Evolutionary conservation across 306 rosid species (phyloP).

Genomic region (Calophaca sinica): DNA sequence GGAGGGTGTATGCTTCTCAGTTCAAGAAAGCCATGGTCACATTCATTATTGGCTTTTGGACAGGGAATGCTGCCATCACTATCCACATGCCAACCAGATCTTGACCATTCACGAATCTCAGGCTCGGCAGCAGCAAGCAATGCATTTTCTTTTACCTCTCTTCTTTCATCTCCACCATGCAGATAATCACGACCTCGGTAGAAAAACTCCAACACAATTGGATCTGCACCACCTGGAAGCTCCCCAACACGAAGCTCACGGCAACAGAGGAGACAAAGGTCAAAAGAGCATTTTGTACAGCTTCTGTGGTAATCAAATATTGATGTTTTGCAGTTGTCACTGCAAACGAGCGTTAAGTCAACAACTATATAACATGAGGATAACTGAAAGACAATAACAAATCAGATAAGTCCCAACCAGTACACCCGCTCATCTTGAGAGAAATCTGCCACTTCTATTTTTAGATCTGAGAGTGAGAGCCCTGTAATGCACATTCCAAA

Average conservation of each 20-base stretch:
- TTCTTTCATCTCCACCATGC: constrained; percentile 51
- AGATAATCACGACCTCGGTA: constrained; percentile 52
- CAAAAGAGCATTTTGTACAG: constrained; percentile 74
- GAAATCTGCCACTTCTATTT: constrained; percentile 15
- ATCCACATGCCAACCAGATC: constrained; percentile 60
- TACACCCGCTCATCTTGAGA: constrained; percentile 58
- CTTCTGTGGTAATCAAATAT: constrained; percentile 84
- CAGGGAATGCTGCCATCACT: constrained; percentile 79
- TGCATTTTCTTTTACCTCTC: not conserved
- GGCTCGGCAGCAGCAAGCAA: not conserved
- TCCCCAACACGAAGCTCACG: constrained; percentile 72
- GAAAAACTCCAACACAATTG: constrained; percentile 50
- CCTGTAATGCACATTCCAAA: constrained; percentile 47
- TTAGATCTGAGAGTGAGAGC: constrained; percentile 43
- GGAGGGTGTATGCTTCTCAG: constrained; percentile 59
- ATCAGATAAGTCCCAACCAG: constrained; percentile 59
- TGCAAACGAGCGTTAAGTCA: constrained; percentile 49
- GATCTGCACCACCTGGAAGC: constrained; percentile 61
- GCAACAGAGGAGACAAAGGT: constrained; percentile 86
- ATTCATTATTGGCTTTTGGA: constrained; percentile 55
- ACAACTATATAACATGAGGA: constrained; percentile 9
- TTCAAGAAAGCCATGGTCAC: constrained; percentile 62
- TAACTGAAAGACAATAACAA: not conserved
- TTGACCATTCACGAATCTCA: constrained; percentile 43
- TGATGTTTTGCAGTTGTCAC: constrained; percentile 84